Evolutionary conservation across 805 yeast species (phyloP).

Genomic region (Metschnikowia dekortorum): DNA sequence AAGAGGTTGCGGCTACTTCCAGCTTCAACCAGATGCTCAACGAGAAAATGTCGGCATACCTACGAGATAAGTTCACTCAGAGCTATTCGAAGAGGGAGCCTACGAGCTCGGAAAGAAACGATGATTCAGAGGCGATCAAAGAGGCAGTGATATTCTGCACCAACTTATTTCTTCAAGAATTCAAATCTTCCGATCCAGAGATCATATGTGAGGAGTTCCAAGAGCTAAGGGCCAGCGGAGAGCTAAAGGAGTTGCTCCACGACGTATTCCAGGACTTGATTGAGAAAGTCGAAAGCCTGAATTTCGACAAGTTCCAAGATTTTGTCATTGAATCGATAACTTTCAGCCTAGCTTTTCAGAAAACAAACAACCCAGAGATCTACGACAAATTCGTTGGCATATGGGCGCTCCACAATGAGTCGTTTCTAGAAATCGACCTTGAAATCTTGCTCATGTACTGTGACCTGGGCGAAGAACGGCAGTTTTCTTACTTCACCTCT

Average conservation of each 20-base stretch:
- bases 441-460: conserved; percentile 7
- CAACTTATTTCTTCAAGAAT: conserved; percentile 13
- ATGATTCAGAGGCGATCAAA: background rate
- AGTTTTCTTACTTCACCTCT: conserved; percentile 4
- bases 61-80: conserved; percentile 2
- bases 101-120: background rate
- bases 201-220: conserved; percentile 10
- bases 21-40: background rate
- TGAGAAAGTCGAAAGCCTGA: conserved; percentile 11
- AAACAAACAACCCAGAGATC: conserved; percentile 6
- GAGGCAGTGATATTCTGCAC: conserved; percentile 12
- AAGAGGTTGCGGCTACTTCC: background rate
- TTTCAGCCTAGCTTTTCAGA: background rate
- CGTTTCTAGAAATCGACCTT: conserved; percentile 7
- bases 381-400: conserved; percentile 6
- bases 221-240: conserved; percentile 4
- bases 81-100: background rate
- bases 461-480: conserved; percentile 4
- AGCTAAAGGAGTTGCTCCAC: conserved; percentile 4
- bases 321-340: conserved; percentile 10
- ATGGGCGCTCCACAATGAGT: conserved; percentile 11
- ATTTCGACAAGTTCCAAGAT: conserved; percentile 15
- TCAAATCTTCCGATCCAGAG: conserved; percentile 10
- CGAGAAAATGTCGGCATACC: background rate
- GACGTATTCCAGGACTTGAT: conserved; percentile 10